Evolutionary conservation across 495 filamentous ascomycete genomes (phyloP).

Genomic region (Penicillium crystallinum): DNA sequence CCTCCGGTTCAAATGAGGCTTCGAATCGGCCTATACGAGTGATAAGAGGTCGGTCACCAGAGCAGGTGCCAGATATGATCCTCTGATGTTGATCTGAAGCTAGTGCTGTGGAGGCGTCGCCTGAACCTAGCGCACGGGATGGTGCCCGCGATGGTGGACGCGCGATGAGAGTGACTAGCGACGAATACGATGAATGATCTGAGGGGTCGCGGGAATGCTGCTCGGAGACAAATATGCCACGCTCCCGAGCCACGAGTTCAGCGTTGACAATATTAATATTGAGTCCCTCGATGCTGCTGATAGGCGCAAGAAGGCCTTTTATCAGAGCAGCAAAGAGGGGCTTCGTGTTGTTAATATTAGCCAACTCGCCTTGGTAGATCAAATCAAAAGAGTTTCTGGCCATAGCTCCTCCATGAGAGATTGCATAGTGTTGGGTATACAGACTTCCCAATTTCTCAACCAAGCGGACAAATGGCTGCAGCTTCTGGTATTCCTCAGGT

Average conservation of each 20-base stretch:
- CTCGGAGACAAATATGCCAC: constrained; percentile 65
- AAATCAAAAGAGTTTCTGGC: constrained; percentile 60
- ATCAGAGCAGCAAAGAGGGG: constrained; percentile 66
- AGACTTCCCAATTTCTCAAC: constrained; percentile 65
- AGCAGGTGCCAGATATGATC: constrained; percentile 62
- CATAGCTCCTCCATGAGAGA: constrained; percentile 17
- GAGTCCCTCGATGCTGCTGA: constrained; percentile 51
- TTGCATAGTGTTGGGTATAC: constrained; percentile 64
- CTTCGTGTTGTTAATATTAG: constrained; percentile 57
- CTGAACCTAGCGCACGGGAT: constrained; percentile 9
- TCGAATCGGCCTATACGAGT: constrained; percentile 59
- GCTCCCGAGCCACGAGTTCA: constrained; percentile 59
- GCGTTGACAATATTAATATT: constrained; percentile 76
- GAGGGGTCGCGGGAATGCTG: constrained; percentile 48
- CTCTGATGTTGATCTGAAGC: constrained; percentile 33
- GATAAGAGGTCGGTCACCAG: constrained; percentile 54
- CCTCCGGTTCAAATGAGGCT: constrained; percentile 58
- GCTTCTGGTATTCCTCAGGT: constrained; percentile 62
- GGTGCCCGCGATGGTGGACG: constrained; percentile 28
- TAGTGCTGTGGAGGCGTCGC: background rate
- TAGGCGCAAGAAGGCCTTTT: constrained; percentile 58
- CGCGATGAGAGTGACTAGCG: constrained; percentile 55
- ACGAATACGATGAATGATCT: constrained; percentile 48
- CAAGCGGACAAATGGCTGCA: constrained; percentile 64
- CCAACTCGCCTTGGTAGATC: constrained; percentile 61